A percentile compares a stretch with the other conserved stretches of the same genome.
Evolutionary conservation across 352 stramenopile species (phyloP).

Genomic region (Phytophthora europaea): DNA sequence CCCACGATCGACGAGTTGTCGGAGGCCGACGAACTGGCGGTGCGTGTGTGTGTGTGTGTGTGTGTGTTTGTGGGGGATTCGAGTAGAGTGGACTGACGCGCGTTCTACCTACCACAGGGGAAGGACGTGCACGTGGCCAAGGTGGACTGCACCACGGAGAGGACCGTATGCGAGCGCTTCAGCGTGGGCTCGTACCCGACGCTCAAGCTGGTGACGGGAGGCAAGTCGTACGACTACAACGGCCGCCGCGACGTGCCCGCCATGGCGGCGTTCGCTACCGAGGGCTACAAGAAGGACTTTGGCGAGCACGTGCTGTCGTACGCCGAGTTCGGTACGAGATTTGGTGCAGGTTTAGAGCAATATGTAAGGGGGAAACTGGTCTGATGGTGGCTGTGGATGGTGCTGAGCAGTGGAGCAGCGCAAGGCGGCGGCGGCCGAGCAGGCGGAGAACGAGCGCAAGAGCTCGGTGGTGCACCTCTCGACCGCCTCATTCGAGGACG

Average conservation of each 20-base stretch:
- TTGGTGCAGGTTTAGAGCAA: neutral
- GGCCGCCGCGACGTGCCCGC: constrained; percentile 62
- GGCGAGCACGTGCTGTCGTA: constrained; percentile 68
- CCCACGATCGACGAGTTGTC: constrained; percentile 71
- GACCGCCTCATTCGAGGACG: constrained; percentile 61
- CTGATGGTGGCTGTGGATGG: neutral
- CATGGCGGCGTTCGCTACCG: constrained; percentile 63
- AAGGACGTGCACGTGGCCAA: constrained; percentile 69
- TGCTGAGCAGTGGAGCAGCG: constrained; percentile 36
- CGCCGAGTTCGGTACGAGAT: constrained; percentile 47
- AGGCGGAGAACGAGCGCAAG: constrained; percentile 61
- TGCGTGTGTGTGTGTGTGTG: neutral
- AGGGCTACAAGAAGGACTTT: constrained; percentile 79
- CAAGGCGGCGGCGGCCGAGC: constrained; percentile 51
- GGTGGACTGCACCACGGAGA: constrained; percentile 84
- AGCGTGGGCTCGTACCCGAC: constrained; percentile 86
- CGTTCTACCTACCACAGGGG: neutral
- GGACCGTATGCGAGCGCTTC: constrained; percentile 83
- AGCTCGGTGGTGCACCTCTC: constrained; percentile 65
- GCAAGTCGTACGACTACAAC: constrained; percentile 79
- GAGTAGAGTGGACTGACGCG: neutral
- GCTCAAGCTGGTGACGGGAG: constrained; percentile 74
- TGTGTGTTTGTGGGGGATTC: neutral
- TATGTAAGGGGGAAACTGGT: neutral
- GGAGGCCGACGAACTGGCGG: constrained; percentile 40